Evolutionary conservation across 1,139 yeast genomes (phyloP).

Genomic region (Pneumocystis jirovecii): DNA sequence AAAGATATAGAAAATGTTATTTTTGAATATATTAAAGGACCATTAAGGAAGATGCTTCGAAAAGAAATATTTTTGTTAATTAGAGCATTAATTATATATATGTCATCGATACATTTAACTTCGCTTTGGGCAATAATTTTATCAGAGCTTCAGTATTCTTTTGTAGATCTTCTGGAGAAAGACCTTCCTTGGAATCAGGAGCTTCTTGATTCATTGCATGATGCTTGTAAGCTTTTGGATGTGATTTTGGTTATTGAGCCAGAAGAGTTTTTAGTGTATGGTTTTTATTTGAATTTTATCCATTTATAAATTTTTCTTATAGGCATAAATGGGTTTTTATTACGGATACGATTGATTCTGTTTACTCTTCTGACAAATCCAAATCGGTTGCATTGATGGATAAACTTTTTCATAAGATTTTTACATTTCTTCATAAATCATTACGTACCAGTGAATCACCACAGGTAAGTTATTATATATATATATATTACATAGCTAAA

Average conservation of each 20-base stretch:
- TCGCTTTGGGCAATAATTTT: conserved; percentile 60
- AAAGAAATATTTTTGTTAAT: conserved; percentile 42
- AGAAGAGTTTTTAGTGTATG: conserved; percentile 60
- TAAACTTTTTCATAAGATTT: conserved; percentile 19
- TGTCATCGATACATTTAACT: conserved; percentile 47
- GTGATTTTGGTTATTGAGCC: conserved; percentile 47
- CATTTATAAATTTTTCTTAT: neutral
- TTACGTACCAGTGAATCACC: neutral
- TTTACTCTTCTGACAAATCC: conserved; percentile 29
- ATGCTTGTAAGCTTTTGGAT: conserved; percentile 67
- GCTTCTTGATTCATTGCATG: conserved; percentile 16
- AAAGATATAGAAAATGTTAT: conserved; percentile 32
- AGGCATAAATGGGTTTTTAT: conserved; percentile 70
- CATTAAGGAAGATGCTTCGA: conserved; percentile 22
- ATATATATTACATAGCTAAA: neutral
- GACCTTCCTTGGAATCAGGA: conserved; percentile 30
- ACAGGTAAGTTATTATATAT: neutral
- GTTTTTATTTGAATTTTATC: neutral
- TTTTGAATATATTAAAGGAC: conserved; percentile 21
- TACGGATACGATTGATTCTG: conserved; percentile 53
- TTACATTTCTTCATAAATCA: conserved; percentile 13
- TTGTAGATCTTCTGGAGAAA: conserved; percentile 30
- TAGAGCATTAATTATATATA: conserved; percentile 47
- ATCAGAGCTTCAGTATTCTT: conserved; percentile 42
- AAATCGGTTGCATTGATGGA: conserved; percentile 29